These are phyloP conservation scores for Actinomucor elegans DNA, from an alignment of 371 early-diverging fungal genomes.

Conservation along the genomic window DNA sequence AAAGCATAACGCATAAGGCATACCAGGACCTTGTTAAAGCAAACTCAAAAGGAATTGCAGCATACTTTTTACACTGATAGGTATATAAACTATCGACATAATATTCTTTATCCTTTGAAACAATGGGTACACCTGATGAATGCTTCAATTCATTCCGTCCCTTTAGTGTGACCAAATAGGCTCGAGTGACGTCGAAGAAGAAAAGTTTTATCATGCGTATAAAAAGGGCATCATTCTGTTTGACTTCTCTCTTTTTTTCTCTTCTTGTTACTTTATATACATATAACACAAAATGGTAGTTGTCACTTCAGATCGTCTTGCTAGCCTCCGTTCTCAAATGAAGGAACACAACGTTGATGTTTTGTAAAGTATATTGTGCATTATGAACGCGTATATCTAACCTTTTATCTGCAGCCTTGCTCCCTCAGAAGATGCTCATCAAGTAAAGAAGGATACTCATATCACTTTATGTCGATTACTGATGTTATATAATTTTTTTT, in stretches of 20 bases:
- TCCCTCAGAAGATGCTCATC: conserved; percentile 96
- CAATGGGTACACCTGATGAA: too few relatives aligned
- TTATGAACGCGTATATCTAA: background rate
- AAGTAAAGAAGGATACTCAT: too few relatives aligned
- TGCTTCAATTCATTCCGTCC: too few relatives aligned
- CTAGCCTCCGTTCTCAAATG: conserved; percentile 76
- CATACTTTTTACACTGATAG: too few relatives aligned
- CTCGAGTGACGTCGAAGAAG: conserved; percentile 6
- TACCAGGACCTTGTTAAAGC: too few relatives aligned
- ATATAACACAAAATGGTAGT: conserved; percentile 30
- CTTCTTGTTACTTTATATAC: background rate
- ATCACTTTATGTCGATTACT: background rate
- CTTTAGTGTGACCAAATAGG: too few relatives aligned
- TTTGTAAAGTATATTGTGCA: conserved; percentile 52
- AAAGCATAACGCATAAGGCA: too few relatives aligned
- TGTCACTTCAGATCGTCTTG: conserved; percentile 60
- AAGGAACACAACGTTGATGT: conserved; percentile 69
- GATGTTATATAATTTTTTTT: background rate
- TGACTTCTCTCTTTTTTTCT: conserved; percentile 7
- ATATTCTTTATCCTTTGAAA: too few relatives aligned
- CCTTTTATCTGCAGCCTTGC: conserved; percentile 57
- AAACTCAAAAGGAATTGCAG: too few relatives aligned
- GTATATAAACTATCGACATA: too few relatives aligned
- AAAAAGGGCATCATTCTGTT: too few relatives aligned
- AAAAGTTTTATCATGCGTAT: too few relatives aligned